A percentile compares a stretch with the other conserved stretches of the same genome.
Evolutionary conservation across 805 yeast species (phyloP).

Genomic region (Candida tibetensis): DNA sequence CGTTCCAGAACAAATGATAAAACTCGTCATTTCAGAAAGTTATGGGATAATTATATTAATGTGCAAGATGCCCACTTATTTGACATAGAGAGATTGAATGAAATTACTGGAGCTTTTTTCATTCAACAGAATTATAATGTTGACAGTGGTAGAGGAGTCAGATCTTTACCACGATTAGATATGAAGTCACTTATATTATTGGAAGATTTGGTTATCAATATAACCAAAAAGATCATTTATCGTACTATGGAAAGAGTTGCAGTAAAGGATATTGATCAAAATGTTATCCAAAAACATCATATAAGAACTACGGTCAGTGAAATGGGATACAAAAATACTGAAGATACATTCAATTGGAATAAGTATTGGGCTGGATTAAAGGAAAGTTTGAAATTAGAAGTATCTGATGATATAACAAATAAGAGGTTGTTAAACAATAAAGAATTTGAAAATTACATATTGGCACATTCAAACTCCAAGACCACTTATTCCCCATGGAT

Average conservation of each 20-base stretch:
- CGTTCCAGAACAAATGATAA: slow-evolving; percentile 6
- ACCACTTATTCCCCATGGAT: slow-evolving; percentile 4
- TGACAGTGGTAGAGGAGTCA: neutral
- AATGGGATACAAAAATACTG: slow-evolving; percentile 2
- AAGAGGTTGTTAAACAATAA: slow-evolving; percentile 5
- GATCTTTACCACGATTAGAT: slow-evolving; percentile 2
- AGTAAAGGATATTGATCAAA: neutral
- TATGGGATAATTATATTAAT: slow-evolving; percentile 1
- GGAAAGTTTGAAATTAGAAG: slow-evolving; percentile 4
- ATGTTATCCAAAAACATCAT: neutral
- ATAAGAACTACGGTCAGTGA: slow-evolving; percentile 3
- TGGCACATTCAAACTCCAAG: slow-evolving; percentile 1
- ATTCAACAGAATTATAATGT: slow-evolving; percentile 1
- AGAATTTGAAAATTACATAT: slow-evolving; percentile 7
- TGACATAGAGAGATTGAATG: neutral
- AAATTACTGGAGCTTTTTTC: neutral
- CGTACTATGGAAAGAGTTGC: slow-evolving; percentile 2
- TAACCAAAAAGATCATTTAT: slow-evolving; percentile 7
- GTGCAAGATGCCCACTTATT: slow-evolving; percentile 1
- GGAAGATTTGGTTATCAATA: slow-evolving; percentile 9
- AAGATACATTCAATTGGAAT: slow-evolving; percentile 7
- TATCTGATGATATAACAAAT: slow-evolving; percentile 8
- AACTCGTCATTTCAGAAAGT: slow-evolving; percentile 4
- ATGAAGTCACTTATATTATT: slow-evolving; percentile 6
- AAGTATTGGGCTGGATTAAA: slow-evolving; percentile 8